These are phyloP conservation scores for Cladophialophora immunda DNA, from an alignment of 2,329 filamentous ascomycete species.

Conservation along the genomic window DNA sequence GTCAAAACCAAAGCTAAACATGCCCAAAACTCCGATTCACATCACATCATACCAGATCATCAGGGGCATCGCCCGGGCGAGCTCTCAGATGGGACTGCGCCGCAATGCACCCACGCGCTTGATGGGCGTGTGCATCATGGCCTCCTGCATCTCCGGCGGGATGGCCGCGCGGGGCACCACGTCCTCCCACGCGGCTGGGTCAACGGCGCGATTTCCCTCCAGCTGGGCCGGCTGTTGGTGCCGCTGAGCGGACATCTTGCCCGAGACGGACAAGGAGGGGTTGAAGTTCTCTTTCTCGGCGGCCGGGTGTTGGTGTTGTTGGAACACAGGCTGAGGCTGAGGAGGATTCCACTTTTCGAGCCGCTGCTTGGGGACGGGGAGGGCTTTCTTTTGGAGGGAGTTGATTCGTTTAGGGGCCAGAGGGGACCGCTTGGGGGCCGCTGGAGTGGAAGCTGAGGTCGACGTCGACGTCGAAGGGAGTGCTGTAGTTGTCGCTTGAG, in stretches of 20 bases:
- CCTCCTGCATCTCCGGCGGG: slow-evolving; percentile 40
- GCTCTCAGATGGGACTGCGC: slow-evolving; percentile 41
- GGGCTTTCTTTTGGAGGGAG: slow-evolving; percentile 36
- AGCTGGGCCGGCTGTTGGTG: neutral
- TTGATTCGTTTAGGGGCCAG: slow-evolving; percentile 38
- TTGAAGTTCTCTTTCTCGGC: slow-evolving; percentile 39
- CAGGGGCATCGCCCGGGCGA: no score
- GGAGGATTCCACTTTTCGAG: slow-evolving; percentile 28
- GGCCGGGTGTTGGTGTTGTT: slow-evolving; percentile 1
- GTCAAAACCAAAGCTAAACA: no score
- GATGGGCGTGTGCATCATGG: slow-evolving; percentile 40
- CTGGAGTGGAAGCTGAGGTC: slow-evolving; percentile 7
- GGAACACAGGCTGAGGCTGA: slow-evolving; percentile 1
- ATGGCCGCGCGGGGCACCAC: slow-evolving; percentile 33
- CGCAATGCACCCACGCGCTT: slow-evolving; percentile 41
- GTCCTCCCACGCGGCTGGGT: slow-evolving; percentile 10
- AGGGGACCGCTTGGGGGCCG: slow-evolving; percentile 34
- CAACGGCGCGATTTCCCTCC: neutral
- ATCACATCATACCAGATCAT: neutral
- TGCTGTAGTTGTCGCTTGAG: neutral
- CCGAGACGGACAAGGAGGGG: slow-evolving; percentile 23
- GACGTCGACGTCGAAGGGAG: neutral
- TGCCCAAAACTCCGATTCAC: no score
- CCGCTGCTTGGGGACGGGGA: slow-evolving; percentile 39
- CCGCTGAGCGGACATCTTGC: slow-evolving; percentile 11